Evolutionary conservation across 116 monocot genomes (phyloP).

Genomic region (Posidonia oceanica): DNA sequence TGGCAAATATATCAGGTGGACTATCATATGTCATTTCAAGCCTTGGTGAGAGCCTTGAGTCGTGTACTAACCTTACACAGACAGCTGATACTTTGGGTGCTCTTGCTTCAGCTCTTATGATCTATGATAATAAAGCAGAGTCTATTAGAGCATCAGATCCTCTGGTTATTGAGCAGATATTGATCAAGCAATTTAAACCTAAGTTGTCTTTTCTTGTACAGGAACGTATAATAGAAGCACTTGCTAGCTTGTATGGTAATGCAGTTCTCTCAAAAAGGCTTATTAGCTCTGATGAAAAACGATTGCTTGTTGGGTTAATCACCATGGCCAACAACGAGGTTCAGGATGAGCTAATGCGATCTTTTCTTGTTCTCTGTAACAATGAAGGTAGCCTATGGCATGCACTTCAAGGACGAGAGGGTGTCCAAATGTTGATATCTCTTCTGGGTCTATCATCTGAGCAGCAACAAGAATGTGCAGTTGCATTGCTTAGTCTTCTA

Average conservation of each 20-base stretch:
- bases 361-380: slow-evolving; percentile 73
- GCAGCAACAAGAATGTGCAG: slow-evolving; percentile 97
- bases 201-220: slow-evolving; percentile 71
- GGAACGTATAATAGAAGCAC: slow-evolving; percentile 87
- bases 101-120: slow-evolving; percentile 94
- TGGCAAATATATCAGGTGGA: slow-evolving; percentile 98
- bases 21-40: slow-evolving; percentile 92
- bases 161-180: slow-evolving; percentile 59
- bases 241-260: slow-evolving; percentile 94
- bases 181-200: slow-evolving; percentile 70
- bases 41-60: slow-evolving; percentile 92
- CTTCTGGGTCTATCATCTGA: slow-evolving; percentile 96
- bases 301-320: slow-evolving; percentile 81
- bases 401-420: slow-evolving; percentile 84
- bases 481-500: slow-evolving; percentile 76
- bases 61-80: slow-evolving; percentile 71
- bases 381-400: slow-evolving; percentile 70
- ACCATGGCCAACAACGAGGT: slow-evolving; percentile 83
- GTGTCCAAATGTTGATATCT: slow-evolving; percentile 91
- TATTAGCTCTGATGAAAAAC: slow-evolving; percentile 72
- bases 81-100: slow-evolving; percentile 92
- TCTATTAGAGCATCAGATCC: slow-evolving; percentile 74
- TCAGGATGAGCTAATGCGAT: slow-evolving; percentile 74
- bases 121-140: slow-evolving; percentile 85
- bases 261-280: slow-evolving; percentile 52